phyloP scores from a whole-genome alignment of 192 early-diverging fungal genomes.

The Umbelopsis vinacea region DNA sequence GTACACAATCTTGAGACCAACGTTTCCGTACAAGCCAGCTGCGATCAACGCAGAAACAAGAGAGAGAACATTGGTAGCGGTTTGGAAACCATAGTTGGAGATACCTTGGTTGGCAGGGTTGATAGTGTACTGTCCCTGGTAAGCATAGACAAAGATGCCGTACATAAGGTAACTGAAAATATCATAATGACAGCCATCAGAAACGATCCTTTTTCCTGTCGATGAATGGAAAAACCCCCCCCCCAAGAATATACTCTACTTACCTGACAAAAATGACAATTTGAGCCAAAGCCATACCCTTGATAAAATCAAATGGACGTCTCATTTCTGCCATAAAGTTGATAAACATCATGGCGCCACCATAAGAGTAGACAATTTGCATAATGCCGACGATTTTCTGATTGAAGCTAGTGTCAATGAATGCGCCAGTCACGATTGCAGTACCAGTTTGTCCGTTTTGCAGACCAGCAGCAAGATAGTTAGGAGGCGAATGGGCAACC shows the following conservation, averaged over 20 bases:
- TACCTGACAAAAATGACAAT: constrained; percentile 19
- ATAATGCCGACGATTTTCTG: constrained; percentile 27
- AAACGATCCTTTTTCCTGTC: no score
- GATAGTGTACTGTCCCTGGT: constrained; percentile 34
- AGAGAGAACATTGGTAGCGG: constrained; percentile 13
- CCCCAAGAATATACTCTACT: background rate
- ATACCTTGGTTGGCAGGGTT: constrained; percentile 28
- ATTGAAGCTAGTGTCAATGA: background rate
- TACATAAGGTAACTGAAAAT: constrained; percentile 19
- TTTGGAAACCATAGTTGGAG: constrained; percentile 23
- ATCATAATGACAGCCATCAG: background rate
- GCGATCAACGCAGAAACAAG: constrained; percentile 29
- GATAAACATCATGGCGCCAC: constrained; percentile 34
- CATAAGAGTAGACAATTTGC: constrained; percentile 33
- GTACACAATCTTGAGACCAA: constrained; percentile 32
- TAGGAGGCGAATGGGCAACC: constrained; percentile 19
- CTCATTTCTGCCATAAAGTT: constrained; percentile 35
- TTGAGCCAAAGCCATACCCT: constrained; percentile 29
- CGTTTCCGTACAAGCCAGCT: constrained; percentile 32
- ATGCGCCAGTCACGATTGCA: constrained; percentile 21
- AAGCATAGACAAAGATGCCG: constrained; percentile 32
- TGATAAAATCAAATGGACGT: constrained; percentile 33
- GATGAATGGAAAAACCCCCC: no score
- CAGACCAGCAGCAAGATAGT: constrained; percentile 20
- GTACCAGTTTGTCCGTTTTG: background rate